Evolutionary conservation across 495 filamentous ascomycete genomes (phyloP), one percentile per base, ranked within the genome.

Genomic region (Geopyxis carbonaria): DNA sequence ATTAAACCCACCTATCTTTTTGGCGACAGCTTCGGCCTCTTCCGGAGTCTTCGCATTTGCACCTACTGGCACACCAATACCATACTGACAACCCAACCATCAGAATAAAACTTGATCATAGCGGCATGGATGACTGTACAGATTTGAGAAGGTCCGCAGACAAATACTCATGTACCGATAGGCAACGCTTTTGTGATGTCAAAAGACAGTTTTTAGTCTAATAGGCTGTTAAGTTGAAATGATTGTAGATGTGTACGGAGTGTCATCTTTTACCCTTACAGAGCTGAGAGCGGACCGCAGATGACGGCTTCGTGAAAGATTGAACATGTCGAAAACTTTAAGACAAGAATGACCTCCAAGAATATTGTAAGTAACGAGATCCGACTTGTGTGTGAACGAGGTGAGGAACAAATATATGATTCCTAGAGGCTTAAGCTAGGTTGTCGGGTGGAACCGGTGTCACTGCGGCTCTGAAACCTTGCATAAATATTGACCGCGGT

Each of bases 151-250:
- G 75, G 45, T 80, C 75, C 48, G 84, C 82, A 34, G 89, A 93
- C 55, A 85, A 75, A 67, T 93, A 94, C 64, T 97, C 89, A 67
- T 97, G 89, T 50, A 95, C 92, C 46, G 82, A 86, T 48, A 97
- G 73, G 47, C 77, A 76, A 60, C 89, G 75, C 65, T 75, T 76
- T 62, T 93, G 87, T 23, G 32, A 27, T 57, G 76, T 73, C 52
- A 64, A 51, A 45, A 63, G 59, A 38, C 67, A 56, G 47, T 59
- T 64, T 48, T 61, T 65, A 31, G 68, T 44, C 40, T 67, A 63
- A 5, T n/a, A n/a, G n/a, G n/a, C n/a, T n/a, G n/a, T n/a, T n/a
- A n/a, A n/a, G n/a, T n/a, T n/a, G n/a, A n/a, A n/a, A n/a, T n/a
- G n/a, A n/a, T n/a, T n/a, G n/a, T n/a, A n/a, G n/a, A n/a, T n/a